Base-by-base conservation (phyloP, 768 basidiomycete species). In the Tulasnella sp. region DNA sequence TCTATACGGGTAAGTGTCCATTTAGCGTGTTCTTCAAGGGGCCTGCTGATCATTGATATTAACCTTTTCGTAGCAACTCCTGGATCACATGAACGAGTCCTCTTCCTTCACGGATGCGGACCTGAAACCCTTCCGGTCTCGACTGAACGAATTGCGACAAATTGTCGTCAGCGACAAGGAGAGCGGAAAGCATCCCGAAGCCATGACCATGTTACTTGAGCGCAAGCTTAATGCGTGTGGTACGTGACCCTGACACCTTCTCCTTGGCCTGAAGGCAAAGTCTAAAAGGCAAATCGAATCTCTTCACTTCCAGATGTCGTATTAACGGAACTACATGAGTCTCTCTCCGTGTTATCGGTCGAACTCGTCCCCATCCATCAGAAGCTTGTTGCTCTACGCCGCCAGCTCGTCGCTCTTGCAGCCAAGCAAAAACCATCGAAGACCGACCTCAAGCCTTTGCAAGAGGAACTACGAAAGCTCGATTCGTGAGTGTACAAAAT, bases 31-130 rank as follows among this genome's bases (percentile, higher is more conserved):
- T 11, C 7, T 19, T n/a, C 47, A 27, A 10, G 47, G 51, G 19
- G 30, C 24, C 30, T 34, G 23, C 19, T 53, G 51, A 19, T 26
- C 30, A 26, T 34, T 19, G 24, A 56, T 7, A 8, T 49, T 45
- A 17, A n/a, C 32, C 34, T 24, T 50, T 56, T 51, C 45, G 65
- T 74, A 95, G 90, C 87, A 93, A 92, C 86, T 96, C 38, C 78
- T 95, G 49, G 84, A 86, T 69, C 90, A 94, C 69, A 88, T 97
- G 86, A 88, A 93, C 71, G 96, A 99, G 70, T 92, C 90, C 1
- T 86, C 86, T 4, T 85, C 91, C 47, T 98, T 97, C 73, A 97
- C 91, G 65, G 89, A 93, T 68, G 74, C 84, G 23, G 91, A 96
- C 73, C 83, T 98, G 29, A 78, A 78, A 27, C 93, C 96, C 1